A percentile compares a stretch with the other conserved stretches of the same genome.
These are phyloP conservation scores for Penstemon eatonii DNA, from an alignment of 257 asterid genomes.

Conservation along the genomic window DNA sequence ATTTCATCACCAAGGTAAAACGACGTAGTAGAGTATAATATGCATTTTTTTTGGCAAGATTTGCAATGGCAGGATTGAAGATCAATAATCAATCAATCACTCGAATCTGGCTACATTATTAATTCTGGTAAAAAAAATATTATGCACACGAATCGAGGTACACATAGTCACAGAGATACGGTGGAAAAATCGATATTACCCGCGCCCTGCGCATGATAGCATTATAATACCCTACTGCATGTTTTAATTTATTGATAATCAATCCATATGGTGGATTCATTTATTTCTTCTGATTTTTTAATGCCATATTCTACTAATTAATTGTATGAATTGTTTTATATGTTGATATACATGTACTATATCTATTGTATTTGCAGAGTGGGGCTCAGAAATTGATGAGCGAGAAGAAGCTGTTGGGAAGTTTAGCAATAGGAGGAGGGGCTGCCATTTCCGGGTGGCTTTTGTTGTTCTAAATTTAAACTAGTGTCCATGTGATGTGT, in stretches of 20 bases:
- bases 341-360: not conserved
- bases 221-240: too few relatives aligned
- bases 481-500: not conserved
- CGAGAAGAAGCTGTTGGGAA: constrained; percentile 39
- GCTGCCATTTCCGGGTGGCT: constrained; percentile 41
- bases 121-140: not conserved
- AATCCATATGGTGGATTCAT: not conserved
- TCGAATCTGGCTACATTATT: constrained; percentile 5
- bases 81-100: not conserved
- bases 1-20: not conserved
- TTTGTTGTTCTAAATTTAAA: constrained; percentile 30
- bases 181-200: not conserved
- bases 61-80: not conserved
- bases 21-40: not conserved
- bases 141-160: not conserved
- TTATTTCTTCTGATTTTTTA: not conserved
- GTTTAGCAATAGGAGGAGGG: constrained; percentile 49
- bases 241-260: too few relatives aligned
- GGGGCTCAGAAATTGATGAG: constrained; percentile 54
- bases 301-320: not conserved
- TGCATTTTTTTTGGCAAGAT: not conserved
- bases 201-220: too few relatives aligned
- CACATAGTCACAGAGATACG: not conserved
- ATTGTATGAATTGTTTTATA: not conserved
- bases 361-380: constrained; percentile 46